Percentiles rank a stretch among this genome's conserved stretches.
Conservation (phyloP, 257 asterid genomes). For the Lantana camara region DNA sequence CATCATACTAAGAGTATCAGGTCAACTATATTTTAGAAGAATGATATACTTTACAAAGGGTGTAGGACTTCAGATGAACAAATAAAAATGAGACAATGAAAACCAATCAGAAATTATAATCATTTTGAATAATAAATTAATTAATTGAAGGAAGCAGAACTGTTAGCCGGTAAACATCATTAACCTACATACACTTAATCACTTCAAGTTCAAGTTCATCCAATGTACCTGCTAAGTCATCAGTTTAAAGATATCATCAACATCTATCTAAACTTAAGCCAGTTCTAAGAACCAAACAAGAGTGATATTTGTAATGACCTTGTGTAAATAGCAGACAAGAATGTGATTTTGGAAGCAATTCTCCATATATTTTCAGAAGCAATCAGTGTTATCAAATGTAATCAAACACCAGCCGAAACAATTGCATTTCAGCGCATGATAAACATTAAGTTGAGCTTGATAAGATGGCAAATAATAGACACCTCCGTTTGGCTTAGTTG, state of each 20-base stretch:
- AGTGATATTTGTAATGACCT: slow-evolving; percentile 4
- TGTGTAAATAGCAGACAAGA: not conserved
- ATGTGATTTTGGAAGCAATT: no score
- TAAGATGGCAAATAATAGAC: no score
- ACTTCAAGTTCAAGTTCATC: not conserved
- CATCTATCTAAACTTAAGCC: no score
- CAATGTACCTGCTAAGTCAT: not conserved
- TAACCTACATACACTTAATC: not conserved
- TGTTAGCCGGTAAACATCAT: not conserved
- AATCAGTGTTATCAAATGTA: no score
- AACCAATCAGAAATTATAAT: not conserved
- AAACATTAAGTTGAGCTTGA: no score
- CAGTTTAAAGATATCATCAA: not conserved
- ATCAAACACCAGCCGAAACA: no score
- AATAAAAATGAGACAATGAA: not conserved
- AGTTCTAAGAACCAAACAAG: not conserved
- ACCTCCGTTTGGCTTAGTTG: no score
- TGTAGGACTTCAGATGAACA: not conserved
- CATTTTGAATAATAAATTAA: not conserved
- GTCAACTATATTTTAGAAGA: slow-evolving; percentile 1
- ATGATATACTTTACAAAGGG: not conserved
- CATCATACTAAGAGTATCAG: slow-evolving; percentile 15
- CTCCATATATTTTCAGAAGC: no score
- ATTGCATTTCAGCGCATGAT: no score
- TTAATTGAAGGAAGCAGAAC: not conserved